Evolutionary conservation across 306 rosid genomes (phyloP), one percentile per base, ranked within the genome.

Genomic region (Corylus avellana): DNA sequence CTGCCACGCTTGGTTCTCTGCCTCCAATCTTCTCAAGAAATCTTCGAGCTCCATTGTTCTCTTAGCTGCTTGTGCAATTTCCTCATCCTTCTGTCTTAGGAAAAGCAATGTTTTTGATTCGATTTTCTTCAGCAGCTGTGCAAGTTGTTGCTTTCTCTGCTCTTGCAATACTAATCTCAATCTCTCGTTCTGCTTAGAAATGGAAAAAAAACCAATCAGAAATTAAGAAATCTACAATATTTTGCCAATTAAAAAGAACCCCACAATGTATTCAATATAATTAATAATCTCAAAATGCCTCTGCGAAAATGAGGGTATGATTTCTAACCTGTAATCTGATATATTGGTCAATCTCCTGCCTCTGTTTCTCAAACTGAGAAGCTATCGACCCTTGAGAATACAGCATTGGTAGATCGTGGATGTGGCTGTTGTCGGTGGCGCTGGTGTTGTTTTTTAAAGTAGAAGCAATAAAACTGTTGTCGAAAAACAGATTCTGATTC

Each of bases 1-100:
- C 66, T 79, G 86, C 95, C 97, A 91, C 2, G 80, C 78, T 48
- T 73, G 86, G 37, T 88, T 92, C 75, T 95, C 98, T 7, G 80
- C 64, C 69, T 92, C 98, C n/a, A 91, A 35, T 13, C 50, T 84
- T 66, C 74, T 83, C 68, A 92, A 8, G 37, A 84, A 77, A 25
- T 78, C 84, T 79, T 91, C 92, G 0, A 95, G 84, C 62, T 91
- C 98, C 74, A 74, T 8, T 46, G 59, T 83, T 58, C 75, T 92
- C 71, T 61, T 86, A 1, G 63, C 14, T 11, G 87, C 94, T 64
- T 61, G 84, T 2, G 84, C 83, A 8, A 92, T 81, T 59, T 91
- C 90, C 58, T 89, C 90, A 4, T 92, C 95, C 10, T 95, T 95
- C 22, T 75, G 74, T 57, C 57, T 78, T 5, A 95, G 14, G 1